phyloP scores from a whole-genome alignment of 1,284 basidiomycete genomes.

The Leccinum subatratum region DNA sequence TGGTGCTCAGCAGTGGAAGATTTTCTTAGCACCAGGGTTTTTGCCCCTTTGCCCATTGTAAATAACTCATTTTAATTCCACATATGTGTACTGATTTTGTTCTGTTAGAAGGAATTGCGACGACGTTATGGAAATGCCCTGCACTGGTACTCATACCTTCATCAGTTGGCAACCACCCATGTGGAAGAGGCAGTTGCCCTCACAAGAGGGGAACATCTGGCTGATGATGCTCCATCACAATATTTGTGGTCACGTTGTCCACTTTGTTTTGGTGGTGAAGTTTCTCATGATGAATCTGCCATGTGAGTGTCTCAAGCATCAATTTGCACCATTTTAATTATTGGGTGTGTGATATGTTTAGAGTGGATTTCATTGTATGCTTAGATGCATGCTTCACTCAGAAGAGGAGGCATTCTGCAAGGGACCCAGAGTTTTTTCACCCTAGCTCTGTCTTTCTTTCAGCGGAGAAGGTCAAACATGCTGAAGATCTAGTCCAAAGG shows the following conservation, averaged over 20 bases:
- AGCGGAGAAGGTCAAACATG: not conserved
- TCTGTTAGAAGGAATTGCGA: not conserved
- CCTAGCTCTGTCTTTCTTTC: not conserved
- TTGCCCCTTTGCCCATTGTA: not conserved
- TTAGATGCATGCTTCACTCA: not conserved
- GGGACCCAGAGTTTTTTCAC: not conserved
- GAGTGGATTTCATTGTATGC: slow-evolving; percentile 2
- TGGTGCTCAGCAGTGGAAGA: slow-evolving; percentile 1
- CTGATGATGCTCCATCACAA: not conserved
- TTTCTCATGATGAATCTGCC: not conserved
- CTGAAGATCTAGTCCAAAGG: not conserved
- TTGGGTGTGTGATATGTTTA: not conserved
- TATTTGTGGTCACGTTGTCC: not conserved
- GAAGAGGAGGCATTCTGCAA: not conserved
- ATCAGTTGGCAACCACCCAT: not conserved
- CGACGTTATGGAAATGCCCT: not conserved
- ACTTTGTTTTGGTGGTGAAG: not conserved
- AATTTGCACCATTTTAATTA: not conserved
- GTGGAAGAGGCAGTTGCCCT: not conserved
- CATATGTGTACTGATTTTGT: not conserved
- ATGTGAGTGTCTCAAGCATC: not conserved
- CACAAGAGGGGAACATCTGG: not conserved
- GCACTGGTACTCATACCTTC: not conserved
- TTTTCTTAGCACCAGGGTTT: not conserved
- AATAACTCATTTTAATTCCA: not conserved